Percentiles rank a stretch among this genome's conserved stretches.
Conservation (phyloP, 768 basidiomycete genomes). For the Mycena metata region DNA sequence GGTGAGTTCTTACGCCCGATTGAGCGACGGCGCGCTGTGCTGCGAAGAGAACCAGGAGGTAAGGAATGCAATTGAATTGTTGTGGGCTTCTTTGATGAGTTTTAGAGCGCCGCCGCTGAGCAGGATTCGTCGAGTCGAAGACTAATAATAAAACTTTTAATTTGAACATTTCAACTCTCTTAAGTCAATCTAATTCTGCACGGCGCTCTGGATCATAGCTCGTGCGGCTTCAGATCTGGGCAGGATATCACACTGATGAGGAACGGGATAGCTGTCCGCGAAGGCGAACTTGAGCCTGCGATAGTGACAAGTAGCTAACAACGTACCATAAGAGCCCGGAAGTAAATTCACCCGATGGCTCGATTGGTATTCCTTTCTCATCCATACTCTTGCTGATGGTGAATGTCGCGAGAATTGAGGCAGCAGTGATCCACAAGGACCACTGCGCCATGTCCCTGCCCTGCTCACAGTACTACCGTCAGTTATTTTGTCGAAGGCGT, state of each 20-base stretch:
- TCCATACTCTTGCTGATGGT: conserved; percentile 44
- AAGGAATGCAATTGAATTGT: no score
- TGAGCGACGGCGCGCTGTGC: no score
- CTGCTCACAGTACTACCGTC: not conserved
- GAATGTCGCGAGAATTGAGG: conserved; percentile 36
- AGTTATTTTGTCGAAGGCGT: not conserved
- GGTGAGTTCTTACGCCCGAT: no score
- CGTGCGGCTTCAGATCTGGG: conserved; percentile 4
- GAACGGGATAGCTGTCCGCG: not conserved
- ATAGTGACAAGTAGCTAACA: no score
- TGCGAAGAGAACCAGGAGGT: no score
- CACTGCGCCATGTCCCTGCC: conserved; percentile 26
- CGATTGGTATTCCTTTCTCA: conserved; percentile 42
- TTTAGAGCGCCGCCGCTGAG: no score
- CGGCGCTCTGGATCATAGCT: not conserved
- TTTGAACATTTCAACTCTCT: no score
- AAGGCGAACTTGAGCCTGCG: not conserved
- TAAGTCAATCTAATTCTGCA: no score
- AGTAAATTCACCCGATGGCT: conserved; percentile 39
- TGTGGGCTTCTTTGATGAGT: no score
- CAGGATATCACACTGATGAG: conserved; percentile 10
- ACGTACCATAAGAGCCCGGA: conserved; percentile 44
- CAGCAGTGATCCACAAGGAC: conserved; percentile 33
- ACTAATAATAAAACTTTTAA: no score
- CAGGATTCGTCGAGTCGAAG: no score